phyloP scores from a whole-genome alignment of 805 yeast genomes.

The Wickerhamiella azyma region DNA sequence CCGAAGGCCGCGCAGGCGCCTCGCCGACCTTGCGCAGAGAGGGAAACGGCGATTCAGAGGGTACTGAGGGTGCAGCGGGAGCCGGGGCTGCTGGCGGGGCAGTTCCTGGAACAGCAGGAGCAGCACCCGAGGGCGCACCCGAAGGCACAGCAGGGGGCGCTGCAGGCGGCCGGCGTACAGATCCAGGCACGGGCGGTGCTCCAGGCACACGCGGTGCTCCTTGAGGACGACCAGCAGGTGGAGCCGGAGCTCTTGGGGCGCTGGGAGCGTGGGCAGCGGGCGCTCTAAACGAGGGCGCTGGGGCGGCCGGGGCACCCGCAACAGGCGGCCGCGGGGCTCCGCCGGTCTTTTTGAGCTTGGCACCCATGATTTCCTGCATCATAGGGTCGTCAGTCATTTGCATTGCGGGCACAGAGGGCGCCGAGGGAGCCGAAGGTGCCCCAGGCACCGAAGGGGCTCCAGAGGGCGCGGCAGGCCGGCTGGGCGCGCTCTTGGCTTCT shows the following conservation, averaged over 20 bases:
- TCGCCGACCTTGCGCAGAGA: background rate
- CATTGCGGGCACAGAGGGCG: background rate
- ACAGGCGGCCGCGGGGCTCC: constrained; percentile 9
- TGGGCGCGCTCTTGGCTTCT: background rate
- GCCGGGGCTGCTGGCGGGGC: constrained; percentile 7
- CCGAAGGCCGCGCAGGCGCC: constrained; percentile 1
- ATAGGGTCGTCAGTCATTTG: constrained; percentile 8
- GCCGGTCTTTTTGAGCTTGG: constrained; percentile 9
- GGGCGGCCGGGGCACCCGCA: constrained; percentile 10
- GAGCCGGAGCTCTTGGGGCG: constrained; percentile 9
- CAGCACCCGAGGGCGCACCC: constrained; percentile 12
- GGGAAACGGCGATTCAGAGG: too few relatives aligned
- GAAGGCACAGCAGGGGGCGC: constrained; percentile 16
- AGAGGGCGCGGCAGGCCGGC: background rate
- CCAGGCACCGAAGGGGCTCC: constrained; percentile 10
- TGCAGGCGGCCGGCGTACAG: constrained; percentile 13
- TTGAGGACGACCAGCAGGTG: background rate
- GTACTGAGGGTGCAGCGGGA: background rate
- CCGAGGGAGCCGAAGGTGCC: constrained; percentile 10
- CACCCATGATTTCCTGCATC: constrained; percentile 18
- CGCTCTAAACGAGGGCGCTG: constrained; percentile 2
- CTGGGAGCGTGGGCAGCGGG: constrained; percentile 5
- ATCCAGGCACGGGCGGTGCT: constrained; percentile 8
- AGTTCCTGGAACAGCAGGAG: constrained; percentile 15
- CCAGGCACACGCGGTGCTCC: constrained; percentile 13